Conservation (phyloP, 331 rosid genomes). For the Acacia pycnantha region DNA sequence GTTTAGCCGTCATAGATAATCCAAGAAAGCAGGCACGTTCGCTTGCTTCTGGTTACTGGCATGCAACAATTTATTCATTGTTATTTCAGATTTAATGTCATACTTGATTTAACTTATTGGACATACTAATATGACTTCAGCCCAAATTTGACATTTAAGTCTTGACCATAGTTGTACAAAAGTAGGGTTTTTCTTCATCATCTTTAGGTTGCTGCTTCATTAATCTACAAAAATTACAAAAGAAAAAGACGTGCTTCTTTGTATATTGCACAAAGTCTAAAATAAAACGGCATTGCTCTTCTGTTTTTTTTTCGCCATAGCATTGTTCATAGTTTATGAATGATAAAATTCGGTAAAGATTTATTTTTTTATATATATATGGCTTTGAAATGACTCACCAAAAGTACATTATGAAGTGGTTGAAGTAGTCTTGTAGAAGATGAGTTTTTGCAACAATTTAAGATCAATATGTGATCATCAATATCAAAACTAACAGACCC, state of each 20-base stretch:
- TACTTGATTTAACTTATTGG: not conserved
- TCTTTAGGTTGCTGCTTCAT: not conserved
- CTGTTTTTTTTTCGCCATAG: no score
- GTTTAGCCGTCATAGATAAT: not conserved
- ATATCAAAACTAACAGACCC: not conserved
- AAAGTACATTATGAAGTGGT: not conserved
- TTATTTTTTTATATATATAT: not conserved
- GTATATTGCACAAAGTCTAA: not conserved
- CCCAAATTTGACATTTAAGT: not conserved
- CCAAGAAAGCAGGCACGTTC: not conserved
- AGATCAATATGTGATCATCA: not conserved
- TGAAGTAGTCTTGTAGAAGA: not conserved
- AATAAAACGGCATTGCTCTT: not conserved
- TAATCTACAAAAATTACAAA: not conserved
- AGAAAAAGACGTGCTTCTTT: not conserved
- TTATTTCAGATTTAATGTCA: conserved; percentile 19
- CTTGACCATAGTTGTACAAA: not conserved
- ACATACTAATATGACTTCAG: not conserved
- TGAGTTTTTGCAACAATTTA: not conserved
- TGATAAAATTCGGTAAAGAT: not conserved
- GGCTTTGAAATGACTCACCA: not conserved
- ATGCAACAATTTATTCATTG: conserved; percentile 19
- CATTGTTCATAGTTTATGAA: not conserved
- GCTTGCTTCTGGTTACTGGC: conserved; percentile 15
- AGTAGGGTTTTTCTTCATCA: not conserved